Conservation (phyloP, 768 basidiomycete species). For the Russula brevipes region DNA sequence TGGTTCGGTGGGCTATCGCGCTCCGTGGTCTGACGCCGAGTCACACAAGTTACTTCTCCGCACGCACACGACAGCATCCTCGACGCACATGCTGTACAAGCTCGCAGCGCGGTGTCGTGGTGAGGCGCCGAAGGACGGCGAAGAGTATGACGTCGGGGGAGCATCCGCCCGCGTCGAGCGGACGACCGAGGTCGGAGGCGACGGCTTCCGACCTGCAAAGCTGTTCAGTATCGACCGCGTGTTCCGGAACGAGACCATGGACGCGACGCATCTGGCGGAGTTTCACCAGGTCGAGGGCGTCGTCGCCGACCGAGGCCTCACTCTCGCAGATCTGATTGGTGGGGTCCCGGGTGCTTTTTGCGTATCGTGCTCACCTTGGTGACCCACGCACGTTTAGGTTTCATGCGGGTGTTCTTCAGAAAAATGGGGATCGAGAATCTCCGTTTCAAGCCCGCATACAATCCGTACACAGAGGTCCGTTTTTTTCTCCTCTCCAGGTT, state of each 20-base stretch:
- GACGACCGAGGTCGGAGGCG: conserved; percentile 38
- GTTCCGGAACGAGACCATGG: conserved; percentile 98
- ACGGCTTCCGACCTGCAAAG: conserved; percentile 88
- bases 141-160: conserved; percentile 21
- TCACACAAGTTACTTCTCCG: conserved; percentile 87
- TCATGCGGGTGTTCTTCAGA: conserved; percentile 97
- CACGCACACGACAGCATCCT: conserved; percentile 95
- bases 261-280: conserved; percentile 96
- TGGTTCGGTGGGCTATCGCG: conserved; percentile 94
- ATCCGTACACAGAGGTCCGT: conserved; percentile 92
- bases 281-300: conserved; percentile 99
- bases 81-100: conserved; percentile 89
- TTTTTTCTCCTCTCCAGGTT: background rate
- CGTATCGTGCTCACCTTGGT: background rate
- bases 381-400: conserved; percentile 47
- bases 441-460: conserved; percentile 98
- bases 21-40: conserved; percentile 92
- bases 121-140: conserved; percentile 44
- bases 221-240: conserved; percentile 97
- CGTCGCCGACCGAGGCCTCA: conserved; percentile 88
- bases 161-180: conserved; percentile 39
- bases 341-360: background rate
- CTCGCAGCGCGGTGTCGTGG: conserved; percentile 81
- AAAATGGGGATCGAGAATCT: conserved; percentile 96
- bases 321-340: conserved; percentile 95